Evolutionary conservation across 495 filamentous ascomycete species (phyloP).

Genomic region (Rhypophila decipiens): DNA sequence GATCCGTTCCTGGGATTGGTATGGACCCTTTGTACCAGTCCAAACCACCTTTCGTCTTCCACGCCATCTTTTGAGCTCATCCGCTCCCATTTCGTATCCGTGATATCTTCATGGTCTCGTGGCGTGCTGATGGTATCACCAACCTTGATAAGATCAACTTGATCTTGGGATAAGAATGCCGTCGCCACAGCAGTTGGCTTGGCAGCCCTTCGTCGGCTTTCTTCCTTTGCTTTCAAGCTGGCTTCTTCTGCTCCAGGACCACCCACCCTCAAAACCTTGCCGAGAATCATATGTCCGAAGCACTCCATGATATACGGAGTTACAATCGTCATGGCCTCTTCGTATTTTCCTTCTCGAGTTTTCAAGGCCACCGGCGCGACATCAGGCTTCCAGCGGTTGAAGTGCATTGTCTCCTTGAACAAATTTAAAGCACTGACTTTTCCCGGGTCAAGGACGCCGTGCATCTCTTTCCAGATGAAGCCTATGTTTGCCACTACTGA

Average conservation of each 20-base stretch:
- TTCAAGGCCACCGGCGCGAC: conserved; percentile 5
- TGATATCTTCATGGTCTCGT: conserved; percentile 28
- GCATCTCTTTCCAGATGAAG: conserved; percentile 59
- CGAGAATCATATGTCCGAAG: conserved; percentile 59
- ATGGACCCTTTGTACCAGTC: conserved; percentile 54
- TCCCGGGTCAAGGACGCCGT: conserved; percentile 25
- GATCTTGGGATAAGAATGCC: no score
- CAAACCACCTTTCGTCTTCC: conserved; percentile 52
- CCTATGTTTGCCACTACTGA: conserved; percentile 48
- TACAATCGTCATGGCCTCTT: conserved; percentile 47
- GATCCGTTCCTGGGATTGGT: conserved; percentile 19
- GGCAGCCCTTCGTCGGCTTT: not conserved
- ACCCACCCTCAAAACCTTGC: conserved; percentile 33
- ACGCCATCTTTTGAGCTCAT: conserved; percentile 26
- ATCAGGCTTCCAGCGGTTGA: conserved; percentile 13
- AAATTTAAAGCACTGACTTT: conserved; percentile 30
- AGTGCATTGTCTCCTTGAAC: conserved; percentile 33
- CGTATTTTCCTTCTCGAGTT: conserved; percentile 1
- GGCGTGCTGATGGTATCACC: conserved; percentile 39
- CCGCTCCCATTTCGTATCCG: conserved; percentile 51
- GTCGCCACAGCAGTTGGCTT: no score
- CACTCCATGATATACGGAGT: conserved; percentile 59
- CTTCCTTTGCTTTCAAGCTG: not conserved
- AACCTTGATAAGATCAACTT: conserved; percentile 17
- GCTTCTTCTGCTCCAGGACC: conserved; percentile 3